phyloP scores from a whole-genome alignment of 306 rosid genomes.

The Neltuma alba region DNA sequence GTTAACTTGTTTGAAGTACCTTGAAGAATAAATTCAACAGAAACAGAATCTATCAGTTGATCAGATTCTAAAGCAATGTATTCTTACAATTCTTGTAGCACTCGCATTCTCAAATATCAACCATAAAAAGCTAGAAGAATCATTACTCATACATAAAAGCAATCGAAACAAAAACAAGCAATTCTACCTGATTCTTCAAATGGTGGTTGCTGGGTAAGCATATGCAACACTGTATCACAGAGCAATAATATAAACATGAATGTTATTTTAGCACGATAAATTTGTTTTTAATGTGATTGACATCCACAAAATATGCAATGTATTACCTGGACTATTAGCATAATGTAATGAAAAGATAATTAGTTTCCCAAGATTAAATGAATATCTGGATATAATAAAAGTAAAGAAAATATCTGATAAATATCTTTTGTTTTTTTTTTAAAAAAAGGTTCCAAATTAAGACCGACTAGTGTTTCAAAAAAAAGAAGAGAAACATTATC shows the following conservation, averaged over 20 bases:
- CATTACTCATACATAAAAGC: constrained; percentile 21
- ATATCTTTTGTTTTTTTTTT: constrained; percentile 5
- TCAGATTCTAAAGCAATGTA: constrained; percentile 16
- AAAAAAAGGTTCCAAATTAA: not conserved
- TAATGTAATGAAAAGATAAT: constrained; percentile 24
- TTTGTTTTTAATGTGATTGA: constrained; percentile 15
- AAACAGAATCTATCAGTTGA: constrained; percentile 34
- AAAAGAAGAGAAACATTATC: constrained; percentile 20
- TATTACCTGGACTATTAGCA: constrained; percentile 1
- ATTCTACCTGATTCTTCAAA: constrained; percentile 70
- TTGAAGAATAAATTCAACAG: constrained; percentile 35
- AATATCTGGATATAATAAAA: constrained; percentile 18
- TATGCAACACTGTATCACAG: constrained; percentile 64
- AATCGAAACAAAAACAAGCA: constrained; percentile 29
- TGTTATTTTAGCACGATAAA: constrained; percentile 16
- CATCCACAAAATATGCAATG: constrained; percentile 24
- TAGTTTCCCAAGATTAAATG: not conserved
- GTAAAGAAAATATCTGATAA: not conserved
- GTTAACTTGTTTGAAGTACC: constrained; percentile 74
- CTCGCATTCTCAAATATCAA: not conserved
- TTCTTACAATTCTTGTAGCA: constrained; percentile 13
- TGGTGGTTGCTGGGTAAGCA: constrained; percentile 80
- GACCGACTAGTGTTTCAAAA: constrained; percentile 23
- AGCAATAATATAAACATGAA: constrained; percentile 30
- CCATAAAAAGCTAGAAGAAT: constrained; percentile 7